phyloP scores from a whole-genome alignment of 371 early-diverging fungal genomes.

The Vairimorpha necatrix region DNA sequence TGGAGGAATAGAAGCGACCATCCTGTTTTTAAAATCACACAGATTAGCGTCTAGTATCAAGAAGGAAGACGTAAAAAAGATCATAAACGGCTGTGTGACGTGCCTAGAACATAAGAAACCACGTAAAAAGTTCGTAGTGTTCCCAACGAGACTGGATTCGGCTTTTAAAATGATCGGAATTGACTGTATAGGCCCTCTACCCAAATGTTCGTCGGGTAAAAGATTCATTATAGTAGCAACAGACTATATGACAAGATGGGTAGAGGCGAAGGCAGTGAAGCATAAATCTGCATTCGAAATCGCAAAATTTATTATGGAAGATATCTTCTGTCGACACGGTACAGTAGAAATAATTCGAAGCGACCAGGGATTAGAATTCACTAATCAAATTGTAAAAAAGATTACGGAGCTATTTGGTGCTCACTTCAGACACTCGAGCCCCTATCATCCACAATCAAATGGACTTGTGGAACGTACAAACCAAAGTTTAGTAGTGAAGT shows the following conservation, averaged over 20 bases:
- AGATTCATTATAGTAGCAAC: too few species aligned
- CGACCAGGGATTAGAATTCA: conserved; percentile 62
- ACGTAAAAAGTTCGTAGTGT: neutral
- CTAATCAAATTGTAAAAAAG: too few species aligned
- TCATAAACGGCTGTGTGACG: neutral
- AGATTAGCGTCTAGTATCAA: neutral
- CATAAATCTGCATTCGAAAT: too few species aligned
- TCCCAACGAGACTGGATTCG: neutral
- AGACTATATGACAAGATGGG: too few species aligned
- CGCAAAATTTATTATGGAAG: too few species aligned
- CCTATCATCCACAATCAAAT: too few species aligned
- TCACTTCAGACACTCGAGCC: too few species aligned
- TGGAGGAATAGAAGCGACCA: neutral
- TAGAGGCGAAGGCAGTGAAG: too few species aligned
- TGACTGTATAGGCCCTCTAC: conserved; percentile 63
- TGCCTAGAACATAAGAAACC: neutral
- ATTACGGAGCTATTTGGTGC: too few species aligned
- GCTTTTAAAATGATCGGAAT: conserved; percentile 58
- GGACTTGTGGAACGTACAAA: conserved; percentile 38
- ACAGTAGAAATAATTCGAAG: conserved; percentile 56
- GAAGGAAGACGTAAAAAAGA: neutral
- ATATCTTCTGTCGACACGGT: conserved; percentile 61
- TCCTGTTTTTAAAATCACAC: neutral
- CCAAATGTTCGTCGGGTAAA: conserved; percentile 47
- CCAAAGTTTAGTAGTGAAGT: conserved; percentile 22